Evolutionary conservation across 2,329 filamentous ascomycete species (phyloP).

Genomic region (Aspergillus sp.): DNA sequence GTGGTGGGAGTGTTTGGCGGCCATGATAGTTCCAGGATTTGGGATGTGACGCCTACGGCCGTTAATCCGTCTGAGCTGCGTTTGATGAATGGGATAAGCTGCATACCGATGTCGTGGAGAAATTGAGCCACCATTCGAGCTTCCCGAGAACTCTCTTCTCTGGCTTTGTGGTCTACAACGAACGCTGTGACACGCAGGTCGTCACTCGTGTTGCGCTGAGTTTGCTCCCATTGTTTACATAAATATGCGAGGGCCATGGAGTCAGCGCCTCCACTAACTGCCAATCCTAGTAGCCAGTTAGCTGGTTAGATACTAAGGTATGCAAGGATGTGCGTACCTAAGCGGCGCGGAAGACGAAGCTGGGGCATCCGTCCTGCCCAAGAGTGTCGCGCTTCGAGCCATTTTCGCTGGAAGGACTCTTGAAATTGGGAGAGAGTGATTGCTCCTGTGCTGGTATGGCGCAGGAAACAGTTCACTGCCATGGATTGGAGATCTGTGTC

Average conservation of each 20-base stretch:
- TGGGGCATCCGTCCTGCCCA: slow-evolving; percentile 8
- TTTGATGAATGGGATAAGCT: not conserved
- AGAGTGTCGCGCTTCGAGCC: slow-evolving; percentile 21
- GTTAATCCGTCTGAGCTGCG: not conserved
- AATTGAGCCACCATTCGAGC: slow-evolving; percentile 51
- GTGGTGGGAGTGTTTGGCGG: slow-evolving; percentile 30
- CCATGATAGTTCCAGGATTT: slow-evolving; percentile 55
- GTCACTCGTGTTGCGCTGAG: slow-evolving; percentile 14
- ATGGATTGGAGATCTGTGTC: slow-evolving; percentile 8
- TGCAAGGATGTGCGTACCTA: slow-evolving; percentile 23
- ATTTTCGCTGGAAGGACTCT: slow-evolving; percentile 29
- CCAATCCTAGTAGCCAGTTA: slow-evolving; percentile 58
- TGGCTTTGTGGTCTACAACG: slow-evolving; percentile 61
- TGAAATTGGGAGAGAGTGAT: slow-evolving; percentile 30
- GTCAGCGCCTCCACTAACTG: slow-evolving; percentile 89
- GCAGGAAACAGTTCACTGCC: slow-evolving; percentile 13
- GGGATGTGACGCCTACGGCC: slow-evolving; percentile 30
- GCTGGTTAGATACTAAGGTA: not conserved
- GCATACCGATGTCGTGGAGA: slow-evolving; percentile 45
- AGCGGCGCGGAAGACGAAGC: slow-evolving; percentile 20
- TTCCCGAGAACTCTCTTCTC: slow-evolving; percentile 55
- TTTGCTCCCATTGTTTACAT: slow-evolving; percentile 52
- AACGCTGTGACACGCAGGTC: slow-evolving; percentile 49
- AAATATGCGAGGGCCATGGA: slow-evolving; percentile 93
- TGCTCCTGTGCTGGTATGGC: slow-evolving; percentile 10